phyloP scores from a whole-genome alignment of 2,329 filamentous ascomycete genomes.

The Tolypocladium endophyticum region DNA sequence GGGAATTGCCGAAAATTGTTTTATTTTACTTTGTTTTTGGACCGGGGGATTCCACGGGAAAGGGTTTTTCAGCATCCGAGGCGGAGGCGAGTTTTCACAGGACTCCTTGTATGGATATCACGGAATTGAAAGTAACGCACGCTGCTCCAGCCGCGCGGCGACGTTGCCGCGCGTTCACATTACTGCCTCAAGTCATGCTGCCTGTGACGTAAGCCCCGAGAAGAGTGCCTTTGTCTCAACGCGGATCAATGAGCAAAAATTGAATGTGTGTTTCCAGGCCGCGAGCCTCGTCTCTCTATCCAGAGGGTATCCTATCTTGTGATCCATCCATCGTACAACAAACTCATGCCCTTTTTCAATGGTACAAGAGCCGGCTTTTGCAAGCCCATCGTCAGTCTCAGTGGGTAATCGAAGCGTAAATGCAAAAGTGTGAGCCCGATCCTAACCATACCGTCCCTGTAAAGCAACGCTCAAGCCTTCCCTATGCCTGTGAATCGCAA shows the following conservation, averaged over 20 bases:
- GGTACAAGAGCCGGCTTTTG: not conserved
- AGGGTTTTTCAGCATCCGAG: not conserved
- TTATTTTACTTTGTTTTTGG: not conserved
- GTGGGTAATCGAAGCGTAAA: not conserved
- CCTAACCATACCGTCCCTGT: not conserved
- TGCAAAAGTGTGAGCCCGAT: not conserved
- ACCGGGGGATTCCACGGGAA: not conserved
- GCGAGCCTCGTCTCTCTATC: not conserved
- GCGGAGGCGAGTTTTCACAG: not conserved
- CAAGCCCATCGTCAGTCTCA: not conserved
- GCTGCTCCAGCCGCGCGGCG: not conserved
- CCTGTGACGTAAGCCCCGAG: not conserved
- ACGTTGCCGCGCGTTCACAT: not conserved
- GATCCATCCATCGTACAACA: not conserved
- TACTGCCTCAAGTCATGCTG: not conserved
- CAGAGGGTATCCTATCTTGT: not conserved
- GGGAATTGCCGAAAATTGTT: not conserved
- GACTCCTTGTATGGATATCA: not conserved
- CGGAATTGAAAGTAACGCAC: not conserved
- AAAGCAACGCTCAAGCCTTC: not conserved
- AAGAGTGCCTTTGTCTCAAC: not conserved
- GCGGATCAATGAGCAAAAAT: not conserved
- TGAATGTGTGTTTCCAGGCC: not conserved
- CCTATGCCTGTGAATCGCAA: not conserved
- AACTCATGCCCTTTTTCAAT: not conserved